phyloP scores from a whole-genome alignment of 1,284 basidiomycete species.

The Ceratobasidium theobromae region DNA sequence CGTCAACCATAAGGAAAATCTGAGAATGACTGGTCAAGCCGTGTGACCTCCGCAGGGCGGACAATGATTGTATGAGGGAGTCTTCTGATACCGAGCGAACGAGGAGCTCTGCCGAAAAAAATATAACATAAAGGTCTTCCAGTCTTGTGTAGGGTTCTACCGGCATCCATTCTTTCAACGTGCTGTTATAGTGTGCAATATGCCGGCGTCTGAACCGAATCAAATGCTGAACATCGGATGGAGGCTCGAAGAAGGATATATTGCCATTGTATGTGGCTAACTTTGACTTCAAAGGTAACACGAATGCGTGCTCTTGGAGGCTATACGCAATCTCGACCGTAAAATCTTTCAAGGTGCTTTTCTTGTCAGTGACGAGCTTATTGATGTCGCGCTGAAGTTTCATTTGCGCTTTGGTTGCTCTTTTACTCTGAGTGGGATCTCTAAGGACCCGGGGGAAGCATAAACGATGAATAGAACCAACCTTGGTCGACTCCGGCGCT shows the following conservation, averaged over 20 bases:
- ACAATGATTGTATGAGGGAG: not conserved
- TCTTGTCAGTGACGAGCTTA: slow-evolving; percentile 34
- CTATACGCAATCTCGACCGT: slow-evolving; percentile 29
- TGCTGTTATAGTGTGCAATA: slow-evolving; percentile 26
- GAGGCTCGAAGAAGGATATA: slow-evolving; percentile 11
- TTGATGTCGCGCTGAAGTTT: slow-evolving; percentile 25
- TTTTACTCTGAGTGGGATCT: too few species aligned
- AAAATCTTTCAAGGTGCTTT: slow-evolving; percentile 31
- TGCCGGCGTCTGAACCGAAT: slow-evolving; percentile 33
- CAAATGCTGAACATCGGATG: slow-evolving; percentile 1
- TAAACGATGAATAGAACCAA: not conserved
- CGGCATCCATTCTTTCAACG: slow-evolving; percentile 30
- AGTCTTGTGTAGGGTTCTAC: slow-evolving; percentile 25
- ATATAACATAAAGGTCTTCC: slow-evolving; percentile 30
- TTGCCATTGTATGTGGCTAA: not conserved
- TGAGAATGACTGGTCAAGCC: slow-evolving; percentile 13
- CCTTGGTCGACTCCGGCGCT: too few species aligned
- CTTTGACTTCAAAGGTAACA: not conserved
- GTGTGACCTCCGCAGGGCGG: slow-evolving; percentile 8
- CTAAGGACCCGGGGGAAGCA: not conserved
- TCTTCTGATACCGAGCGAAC: slow-evolving; percentile 9
- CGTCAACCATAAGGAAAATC: slow-evolving; percentile 34
- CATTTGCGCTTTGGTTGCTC: slow-evolving; percentile 7
- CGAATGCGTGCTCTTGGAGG: slow-evolving; percentile 13
- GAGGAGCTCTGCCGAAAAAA: slow-evolving; percentile 19